Conservation (phyloP, 176 grass and related monocot species). For the Carex cristatella region DNA sequence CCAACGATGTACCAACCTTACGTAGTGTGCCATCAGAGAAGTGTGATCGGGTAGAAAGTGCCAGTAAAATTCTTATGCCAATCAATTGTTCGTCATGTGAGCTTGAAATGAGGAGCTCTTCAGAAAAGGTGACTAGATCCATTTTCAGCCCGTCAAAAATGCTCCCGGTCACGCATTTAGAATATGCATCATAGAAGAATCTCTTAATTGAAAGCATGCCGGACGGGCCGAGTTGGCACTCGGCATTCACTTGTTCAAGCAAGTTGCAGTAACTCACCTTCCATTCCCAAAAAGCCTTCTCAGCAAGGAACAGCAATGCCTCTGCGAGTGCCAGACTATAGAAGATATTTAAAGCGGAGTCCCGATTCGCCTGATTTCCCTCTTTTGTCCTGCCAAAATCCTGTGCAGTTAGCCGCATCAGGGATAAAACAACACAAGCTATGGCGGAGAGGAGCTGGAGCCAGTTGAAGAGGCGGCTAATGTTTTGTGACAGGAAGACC, state of each 20-base stretch:
- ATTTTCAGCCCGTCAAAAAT: constrained; percentile 64
- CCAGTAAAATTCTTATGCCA: constrained; percentile 42
- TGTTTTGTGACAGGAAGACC: constrained; percentile 40
- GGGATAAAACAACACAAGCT: constrained; percentile 49
- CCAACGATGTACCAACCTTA: constrained; percentile 33
- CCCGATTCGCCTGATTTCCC: constrained; percentile 25
- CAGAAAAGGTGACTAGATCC: constrained; percentile 64
- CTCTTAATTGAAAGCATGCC: constrained; percentile 46
- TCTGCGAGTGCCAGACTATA: constrained; percentile 57
- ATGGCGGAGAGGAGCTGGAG: constrained; percentile 52
- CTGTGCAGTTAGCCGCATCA: constrained; percentile 40
- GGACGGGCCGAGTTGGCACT: constrained; percentile 44
- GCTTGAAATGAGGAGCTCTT: constrained; percentile 41
- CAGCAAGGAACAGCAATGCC: constrained; percentile 55
- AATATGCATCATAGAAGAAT: constrained; percentile 83
- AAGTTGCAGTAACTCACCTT: constrained; percentile 40
- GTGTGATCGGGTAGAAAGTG: constrained; percentile 23
- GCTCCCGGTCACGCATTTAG: constrained; percentile 49
- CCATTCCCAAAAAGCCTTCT: constrained; percentile 76
- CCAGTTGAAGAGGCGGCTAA: constrained; percentile 46
- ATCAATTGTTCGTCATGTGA: constrained; percentile 66
- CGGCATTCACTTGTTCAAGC: constrained; percentile 44
- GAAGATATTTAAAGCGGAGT: constrained; percentile 60
- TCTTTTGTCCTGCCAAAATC: constrained; percentile 50
- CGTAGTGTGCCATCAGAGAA: constrained; percentile 33